These are phyloP conservation scores for Gaeumannomyces tritici DNA, from an alignment of 2,329 filamentous ascomycete species.

Conservation along the genomic window DNA sequence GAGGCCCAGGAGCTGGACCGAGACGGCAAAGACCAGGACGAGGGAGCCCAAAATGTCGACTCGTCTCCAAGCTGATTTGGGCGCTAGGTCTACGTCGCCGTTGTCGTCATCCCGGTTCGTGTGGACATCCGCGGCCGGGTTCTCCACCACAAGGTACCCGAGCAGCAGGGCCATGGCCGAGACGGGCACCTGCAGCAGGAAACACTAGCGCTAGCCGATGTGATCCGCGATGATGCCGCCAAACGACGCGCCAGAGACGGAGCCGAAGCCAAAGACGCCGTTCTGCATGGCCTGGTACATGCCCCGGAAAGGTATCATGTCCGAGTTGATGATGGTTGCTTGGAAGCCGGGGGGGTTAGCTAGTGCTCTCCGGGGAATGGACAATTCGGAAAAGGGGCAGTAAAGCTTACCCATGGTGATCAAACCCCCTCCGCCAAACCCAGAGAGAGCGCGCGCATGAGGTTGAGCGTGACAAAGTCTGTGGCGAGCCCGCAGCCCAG, in stretches of 20 bases:
- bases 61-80: slow-evolving; percentile 35
- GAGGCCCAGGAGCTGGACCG: slow-evolving; percentile 43
- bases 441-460: slow-evolving; percentile 59
- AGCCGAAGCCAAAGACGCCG: slow-evolving; percentile 50
- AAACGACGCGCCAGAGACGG: slow-evolving; percentile 52
- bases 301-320: slow-evolving; percentile 50
- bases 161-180: slow-evolving; percentile 43
- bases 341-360: not conserved
- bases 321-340: slow-evolving; percentile 51
- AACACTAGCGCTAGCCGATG: slow-evolving; percentile 61
- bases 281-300: slow-evolving; percentile 56
- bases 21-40: slow-evolving; percentile 48
- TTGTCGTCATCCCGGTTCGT: not conserved
- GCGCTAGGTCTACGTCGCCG: slow-evolving; percentile 9
- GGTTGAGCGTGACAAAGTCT: slow-evolving; percentile 49
- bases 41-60: slow-evolving; percentile 50
- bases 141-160: slow-evolving; percentile 41
- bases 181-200: slow-evolving; percentile 51
- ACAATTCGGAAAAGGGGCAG: slow-evolving; percentile 6
- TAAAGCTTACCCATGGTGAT: slow-evolving; percentile 52
- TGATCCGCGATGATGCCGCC: slow-evolving; percentile 55
- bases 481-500: slow-evolving; percentile 53
- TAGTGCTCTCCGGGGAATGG: not conserved
- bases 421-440: slow-evolving; percentile 58
- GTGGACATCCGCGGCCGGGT: slow-evolving; percentile 21